These are phyloP conservation scores for Pelomyxa schiedti DNA, from an alignment of 78 protist genomes.

Conservation along the genomic window DNA sequence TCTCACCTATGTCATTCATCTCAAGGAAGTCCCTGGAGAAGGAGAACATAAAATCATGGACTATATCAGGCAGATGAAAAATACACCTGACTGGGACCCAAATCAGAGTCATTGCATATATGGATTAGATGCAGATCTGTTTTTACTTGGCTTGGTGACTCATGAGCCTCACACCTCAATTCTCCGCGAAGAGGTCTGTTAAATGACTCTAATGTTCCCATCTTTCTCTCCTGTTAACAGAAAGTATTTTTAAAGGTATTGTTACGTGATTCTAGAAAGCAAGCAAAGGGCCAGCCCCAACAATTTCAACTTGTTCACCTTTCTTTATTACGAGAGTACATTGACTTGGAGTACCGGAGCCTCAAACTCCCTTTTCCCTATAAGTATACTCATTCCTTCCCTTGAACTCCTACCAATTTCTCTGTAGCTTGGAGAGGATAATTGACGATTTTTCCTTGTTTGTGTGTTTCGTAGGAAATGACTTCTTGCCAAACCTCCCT, in stretches of 20 bases:
- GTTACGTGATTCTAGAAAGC: neutral
- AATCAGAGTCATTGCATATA: conserved; percentile 72
- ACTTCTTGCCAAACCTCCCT: conserved; percentile 87
- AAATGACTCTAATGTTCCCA: neutral
- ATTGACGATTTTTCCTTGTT: conserved; percentile 72
- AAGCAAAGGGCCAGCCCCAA: too few species aligned
- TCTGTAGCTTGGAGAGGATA: conserved; percentile 25
- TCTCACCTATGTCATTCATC: too few species aligned
- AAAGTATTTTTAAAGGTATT: too few species aligned
- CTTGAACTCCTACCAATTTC: neutral
- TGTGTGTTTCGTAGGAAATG: conserved; percentile 88
- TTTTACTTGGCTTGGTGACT: conserved; percentile 74
- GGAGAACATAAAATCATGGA: conserved; percentile 92
- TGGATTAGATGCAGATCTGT: conserved; percentile 92
- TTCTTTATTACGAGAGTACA: conserved; percentile 43
- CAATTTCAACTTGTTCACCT: conserved; percentile 41
- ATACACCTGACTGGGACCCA: conserved; percentile 26
- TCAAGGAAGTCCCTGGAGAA: conserved; percentile 61
- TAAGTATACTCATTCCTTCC: neutral
- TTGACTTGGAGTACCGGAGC: conserved; percentile 30
- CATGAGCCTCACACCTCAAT: conserved; percentile 80
- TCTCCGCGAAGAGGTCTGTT: conserved; percentile 68
- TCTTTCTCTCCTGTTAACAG: neutral
- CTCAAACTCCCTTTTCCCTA: neutral
- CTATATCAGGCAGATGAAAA: conserved; percentile 50